Conservation (phyloP, 176 grass and related monocot species). For the Cenchrus fungigraminus region DNA sequence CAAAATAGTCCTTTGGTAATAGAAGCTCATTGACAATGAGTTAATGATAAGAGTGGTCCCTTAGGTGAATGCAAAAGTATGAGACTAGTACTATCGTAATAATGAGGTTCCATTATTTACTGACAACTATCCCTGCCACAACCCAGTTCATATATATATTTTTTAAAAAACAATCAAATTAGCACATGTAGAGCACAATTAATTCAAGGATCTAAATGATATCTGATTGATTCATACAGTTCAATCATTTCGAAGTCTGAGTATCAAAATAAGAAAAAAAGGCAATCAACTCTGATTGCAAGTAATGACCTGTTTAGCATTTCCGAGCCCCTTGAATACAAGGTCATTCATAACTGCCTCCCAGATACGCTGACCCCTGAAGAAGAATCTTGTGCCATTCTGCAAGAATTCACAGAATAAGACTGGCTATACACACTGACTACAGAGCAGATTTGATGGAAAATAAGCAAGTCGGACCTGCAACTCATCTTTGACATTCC, state of each 20-base stretch:
- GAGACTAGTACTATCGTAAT: neutral
- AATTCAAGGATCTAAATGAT: too few species aligned
- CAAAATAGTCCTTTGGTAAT: neutral
- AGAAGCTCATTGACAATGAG: neutral
- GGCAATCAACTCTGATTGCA: neutral
- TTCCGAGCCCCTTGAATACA: slow-evolving; percentile 59
- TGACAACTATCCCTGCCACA: neutral
- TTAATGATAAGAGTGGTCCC: slow-evolving; percentile 11
- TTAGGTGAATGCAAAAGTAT: neutral
- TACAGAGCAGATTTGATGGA: neutral
- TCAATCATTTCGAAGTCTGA: neutral
- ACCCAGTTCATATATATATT: neutral
- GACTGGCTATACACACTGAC: neutral
- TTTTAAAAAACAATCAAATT: neutral
- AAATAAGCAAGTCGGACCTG: slow-evolving; percentile 42
- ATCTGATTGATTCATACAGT: slow-evolving; percentile 9
- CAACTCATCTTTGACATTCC: slow-evolving; percentile 55
- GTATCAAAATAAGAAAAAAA: neutral
- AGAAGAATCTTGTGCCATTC: slow-evolving; percentile 69
- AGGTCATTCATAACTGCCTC: slow-evolving; percentile 80
- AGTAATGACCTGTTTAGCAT: slow-evolving; percentile 81
- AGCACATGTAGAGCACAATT: too few species aligned
- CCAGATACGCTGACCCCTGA: slow-evolving; percentile 79
- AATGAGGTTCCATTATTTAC: neutral
- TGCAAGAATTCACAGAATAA: slow-evolving; percentile 28